Evolutionary conservation across 805 yeast species (phyloP).

Genomic region (Komagataella pastoris): DNA sequence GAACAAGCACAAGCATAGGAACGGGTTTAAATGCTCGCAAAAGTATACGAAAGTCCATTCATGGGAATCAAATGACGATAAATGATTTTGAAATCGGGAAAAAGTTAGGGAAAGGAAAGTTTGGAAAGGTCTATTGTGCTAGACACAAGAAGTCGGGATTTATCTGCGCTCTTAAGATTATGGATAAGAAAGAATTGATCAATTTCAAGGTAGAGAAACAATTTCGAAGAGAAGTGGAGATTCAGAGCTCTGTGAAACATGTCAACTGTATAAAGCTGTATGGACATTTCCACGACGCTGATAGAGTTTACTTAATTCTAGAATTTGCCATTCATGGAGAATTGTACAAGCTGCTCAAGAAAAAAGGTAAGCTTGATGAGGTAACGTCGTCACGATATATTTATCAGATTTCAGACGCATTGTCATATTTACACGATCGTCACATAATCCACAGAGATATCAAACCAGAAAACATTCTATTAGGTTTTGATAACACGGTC

Average conservation of each 20-base stretch:
- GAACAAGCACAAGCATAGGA: neutral
- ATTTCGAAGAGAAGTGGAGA: conserved; percentile 82
- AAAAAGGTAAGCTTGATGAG: conserved; percentile 60
- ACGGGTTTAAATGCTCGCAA: neutral
- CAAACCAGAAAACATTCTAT: conserved; percentile 83
- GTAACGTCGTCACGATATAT: conserved; percentile 66
- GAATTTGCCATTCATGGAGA: conserved; percentile 86
- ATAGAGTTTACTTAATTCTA: conserved; percentile 68
- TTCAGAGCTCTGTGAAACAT: conserved; percentile 70
- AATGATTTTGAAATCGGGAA: conserved; percentile 79
- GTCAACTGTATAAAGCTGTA: conserved; percentile 68
- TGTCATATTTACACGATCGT: conserved; percentile 63
- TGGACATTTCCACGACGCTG: conserved; percentile 75
- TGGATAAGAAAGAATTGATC: conserved; percentile 72
- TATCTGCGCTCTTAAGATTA: conserved; percentile 81
- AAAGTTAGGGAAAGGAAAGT: conserved; percentile 83
- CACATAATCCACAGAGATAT: conserved; percentile 85
- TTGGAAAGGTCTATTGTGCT: conserved; percentile 88
- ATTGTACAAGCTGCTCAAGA: conserved; percentile 57
- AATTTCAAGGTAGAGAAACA: conserved; percentile 72
- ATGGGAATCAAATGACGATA: conserved; percentile 14
- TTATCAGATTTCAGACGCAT: conserved; percentile 71
- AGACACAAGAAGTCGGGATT: conserved; percentile 62
- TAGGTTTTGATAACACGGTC: conserved; percentile 62
- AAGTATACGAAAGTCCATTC: neutral